These are phyloP conservation scores for Penicillium sp. DNA, from an alignment of 2,329 filamentous ascomycete genomes.

Conservation along the genomic window DNA sequence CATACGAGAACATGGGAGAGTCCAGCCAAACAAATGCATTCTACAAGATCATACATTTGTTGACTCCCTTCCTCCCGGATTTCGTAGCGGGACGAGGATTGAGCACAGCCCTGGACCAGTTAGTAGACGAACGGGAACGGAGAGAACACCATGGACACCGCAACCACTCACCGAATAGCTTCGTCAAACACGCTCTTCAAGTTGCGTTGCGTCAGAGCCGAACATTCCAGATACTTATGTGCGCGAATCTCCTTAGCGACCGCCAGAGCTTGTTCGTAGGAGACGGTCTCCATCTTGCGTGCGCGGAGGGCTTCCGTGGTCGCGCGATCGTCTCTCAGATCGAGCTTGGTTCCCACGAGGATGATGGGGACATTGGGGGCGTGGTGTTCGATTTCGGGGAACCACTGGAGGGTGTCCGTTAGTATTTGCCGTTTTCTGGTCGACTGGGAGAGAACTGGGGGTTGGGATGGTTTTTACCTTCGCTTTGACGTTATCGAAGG, in stretches of 20 bases:
- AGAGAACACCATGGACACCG: no score
- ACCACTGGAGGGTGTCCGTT: constrained; percentile 66
- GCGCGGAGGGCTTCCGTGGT: constrained; percentile 80
- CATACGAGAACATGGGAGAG: constrained; percentile 25
- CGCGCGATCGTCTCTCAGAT: constrained; percentile 83
- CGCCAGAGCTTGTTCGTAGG: constrained; percentile 85
- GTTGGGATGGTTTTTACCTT: constrained; percentile 64
- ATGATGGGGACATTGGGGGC: constrained; percentile 95
- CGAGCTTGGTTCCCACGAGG: constrained; percentile 93
- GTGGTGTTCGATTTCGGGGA: constrained; percentile 95
- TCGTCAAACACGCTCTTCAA: constrained; percentile 99
- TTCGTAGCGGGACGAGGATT: constrained; percentile 49
- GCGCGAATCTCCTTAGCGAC: constrained; percentile 94
- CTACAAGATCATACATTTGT: constrained; percentile 50
- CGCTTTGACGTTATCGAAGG: constrained; percentile 97
- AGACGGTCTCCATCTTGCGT: constrained; percentile 96
- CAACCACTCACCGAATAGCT: constrained; percentile 78
- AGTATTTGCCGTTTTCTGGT: no score
- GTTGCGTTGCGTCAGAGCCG: constrained; percentile 92
- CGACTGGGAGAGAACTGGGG: not conserved
- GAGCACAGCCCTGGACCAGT: constrained; percentile 45
- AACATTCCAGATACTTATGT: constrained; percentile 97
- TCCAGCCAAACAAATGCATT: constrained; percentile 18
- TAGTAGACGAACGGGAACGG: not conserved
- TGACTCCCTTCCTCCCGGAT: constrained; percentile 41